Conservation (phyloP, 1,284 basidiomycete genomes). For the Apiotrichum akiyoshidainum region DNA sequence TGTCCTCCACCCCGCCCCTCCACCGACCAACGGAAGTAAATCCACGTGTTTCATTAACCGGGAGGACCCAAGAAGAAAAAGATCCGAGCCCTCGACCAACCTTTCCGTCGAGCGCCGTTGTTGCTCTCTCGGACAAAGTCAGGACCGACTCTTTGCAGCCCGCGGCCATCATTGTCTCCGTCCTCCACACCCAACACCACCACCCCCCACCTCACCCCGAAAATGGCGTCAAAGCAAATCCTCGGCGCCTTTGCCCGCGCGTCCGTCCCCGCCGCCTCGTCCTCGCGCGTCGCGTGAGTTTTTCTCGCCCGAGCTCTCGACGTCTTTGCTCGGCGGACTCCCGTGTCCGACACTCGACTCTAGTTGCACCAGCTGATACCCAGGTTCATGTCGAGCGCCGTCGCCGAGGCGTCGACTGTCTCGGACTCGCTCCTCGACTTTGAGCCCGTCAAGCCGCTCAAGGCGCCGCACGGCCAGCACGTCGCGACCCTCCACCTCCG, state of each 20-base stretch:
- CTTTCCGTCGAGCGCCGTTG: too few species aligned
- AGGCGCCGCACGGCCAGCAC: constrained; percentile 64
- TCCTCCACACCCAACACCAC: background rate
- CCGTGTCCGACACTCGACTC: background rate
- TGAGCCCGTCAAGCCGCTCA: constrained; percentile 17
- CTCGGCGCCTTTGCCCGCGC: constrained; percentile 15
- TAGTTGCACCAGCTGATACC: background rate
- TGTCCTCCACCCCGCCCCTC: too few species aligned
- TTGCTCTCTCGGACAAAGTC: background rate
- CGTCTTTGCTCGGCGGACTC: background rate
- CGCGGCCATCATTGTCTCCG: background rate
- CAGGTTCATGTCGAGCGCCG: constrained; percentile 1
- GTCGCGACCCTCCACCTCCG: constrained; percentile 81
- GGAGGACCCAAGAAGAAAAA: too few species aligned
- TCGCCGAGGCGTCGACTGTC: background rate
- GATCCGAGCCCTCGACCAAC: too few species aligned
- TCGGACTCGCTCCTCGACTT: constrained; percentile 3
- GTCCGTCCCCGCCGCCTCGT: constrained; percentile 8
- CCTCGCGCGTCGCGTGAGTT: constrained; percentile 12
- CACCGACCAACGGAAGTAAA: too few species aligned
- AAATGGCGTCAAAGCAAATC: constrained; percentile 16
- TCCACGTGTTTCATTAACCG: too few species aligned
- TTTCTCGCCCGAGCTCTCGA: background rate
- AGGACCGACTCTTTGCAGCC: constrained; percentile 4
- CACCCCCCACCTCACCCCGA: background rate